A percentile compares a stretch with the other conserved stretches of the same genome.
These are phyloP conservation scores for Mycosphaerella sp. DNA, from an alignment of 2,329 filamentous ascomycete genomes.

Conservation along the genomic window DNA sequence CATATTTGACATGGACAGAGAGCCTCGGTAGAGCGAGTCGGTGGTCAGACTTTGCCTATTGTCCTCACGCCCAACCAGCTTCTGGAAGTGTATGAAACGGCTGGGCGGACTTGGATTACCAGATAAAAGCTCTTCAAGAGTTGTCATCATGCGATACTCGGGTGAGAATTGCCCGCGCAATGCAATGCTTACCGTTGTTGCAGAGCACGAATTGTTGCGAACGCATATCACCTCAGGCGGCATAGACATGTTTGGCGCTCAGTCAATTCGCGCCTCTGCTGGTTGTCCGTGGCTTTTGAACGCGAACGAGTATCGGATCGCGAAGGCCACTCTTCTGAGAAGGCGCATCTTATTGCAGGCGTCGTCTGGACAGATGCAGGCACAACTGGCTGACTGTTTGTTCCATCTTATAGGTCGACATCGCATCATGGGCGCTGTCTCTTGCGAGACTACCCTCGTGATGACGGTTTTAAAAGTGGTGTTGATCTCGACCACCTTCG, in stretches of 20 bases:
- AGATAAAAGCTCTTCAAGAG: conserved; percentile 31
- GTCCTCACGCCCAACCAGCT: conserved; percentile 49
- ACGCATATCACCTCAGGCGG: not conserved
- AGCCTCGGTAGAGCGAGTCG: not conserved
- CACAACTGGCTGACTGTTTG: conserved; percentile 33
- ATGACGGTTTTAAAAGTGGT: conserved; percentile 77
- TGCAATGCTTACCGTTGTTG: not conserved
- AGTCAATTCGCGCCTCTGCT: not conserved
- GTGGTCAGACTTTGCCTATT: conserved; percentile 44
- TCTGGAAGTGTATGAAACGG: conserved; percentile 38
- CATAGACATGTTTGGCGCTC: too few species aligned
- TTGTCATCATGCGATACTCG: conserved; percentile 23
- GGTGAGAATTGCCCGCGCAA: not conserved
- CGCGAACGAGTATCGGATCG: not conserved
- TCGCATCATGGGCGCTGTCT: conserved; percentile 58
- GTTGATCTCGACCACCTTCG: conserved; percentile 65
- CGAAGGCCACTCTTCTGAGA: too few species aligned
- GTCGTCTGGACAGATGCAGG: not conserved
- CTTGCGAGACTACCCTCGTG: conserved; percentile 56
- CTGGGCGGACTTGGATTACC: conserved; percentile 49
- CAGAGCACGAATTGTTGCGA: not conserved
- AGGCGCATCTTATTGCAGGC: not conserved
- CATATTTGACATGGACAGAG: not conserved
- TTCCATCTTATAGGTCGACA: conserved; percentile 63
- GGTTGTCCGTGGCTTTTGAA: not conserved